Percentiles rank a stretch among this genome's conserved stretches.
These are phyloP conservation scores for Solanum chacoense DNA, from an alignment of 305 asterid genomes.

Conservation along the genomic window DNA sequence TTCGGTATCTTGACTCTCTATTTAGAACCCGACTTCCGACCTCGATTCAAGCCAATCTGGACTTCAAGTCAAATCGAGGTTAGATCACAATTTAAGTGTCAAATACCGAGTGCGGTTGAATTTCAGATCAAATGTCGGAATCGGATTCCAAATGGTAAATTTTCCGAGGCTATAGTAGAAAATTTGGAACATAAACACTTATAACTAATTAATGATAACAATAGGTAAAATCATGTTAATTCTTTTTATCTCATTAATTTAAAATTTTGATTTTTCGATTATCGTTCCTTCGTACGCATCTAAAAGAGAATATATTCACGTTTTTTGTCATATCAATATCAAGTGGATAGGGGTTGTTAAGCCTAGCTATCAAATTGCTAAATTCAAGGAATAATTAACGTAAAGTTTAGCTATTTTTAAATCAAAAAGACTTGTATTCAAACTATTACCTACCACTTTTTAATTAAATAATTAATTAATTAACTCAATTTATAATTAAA, in stretches of 20 bases:
- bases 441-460: background rate
- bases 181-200: background rate
- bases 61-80: too few relatives aligned
- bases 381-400: background rate
- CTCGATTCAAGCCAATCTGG: background rate
- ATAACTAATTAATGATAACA: background rate
- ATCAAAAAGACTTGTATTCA: background rate
- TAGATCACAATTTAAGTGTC: too few relatives aligned
- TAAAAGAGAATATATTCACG: background rate
- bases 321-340: background rate
- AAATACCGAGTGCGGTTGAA: too few relatives aligned
- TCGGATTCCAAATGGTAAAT: background rate
- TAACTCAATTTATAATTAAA: background rate
- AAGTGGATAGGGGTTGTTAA: background rate
- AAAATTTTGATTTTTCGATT: background rate
- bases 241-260: background rate
- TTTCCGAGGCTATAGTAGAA: background rate
- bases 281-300: background rate
- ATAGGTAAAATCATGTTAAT: background rate
- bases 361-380: background rate
- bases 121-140: too few relatives aligned
- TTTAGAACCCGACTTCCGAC: too few relatives aligned
- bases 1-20: too few relatives aligned
- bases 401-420: background rate
- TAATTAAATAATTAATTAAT: background rate